Conservation (phyloP, 441 rosid genomes). For the Bocquillonia castaneifolia region DNA sequence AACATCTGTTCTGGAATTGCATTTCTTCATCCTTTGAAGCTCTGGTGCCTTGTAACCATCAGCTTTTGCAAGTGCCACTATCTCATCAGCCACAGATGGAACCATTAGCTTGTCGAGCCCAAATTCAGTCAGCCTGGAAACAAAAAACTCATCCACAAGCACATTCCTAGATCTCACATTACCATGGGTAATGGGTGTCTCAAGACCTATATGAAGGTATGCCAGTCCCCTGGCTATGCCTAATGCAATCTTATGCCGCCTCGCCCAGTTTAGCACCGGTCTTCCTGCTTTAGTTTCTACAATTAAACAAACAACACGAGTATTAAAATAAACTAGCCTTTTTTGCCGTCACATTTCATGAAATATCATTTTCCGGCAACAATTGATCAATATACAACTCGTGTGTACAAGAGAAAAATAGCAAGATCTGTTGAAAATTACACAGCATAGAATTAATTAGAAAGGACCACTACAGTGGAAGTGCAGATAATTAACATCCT, state of each 20-base stretch:
- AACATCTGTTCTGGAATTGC: conserved; percentile 90
- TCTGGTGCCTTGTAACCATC: conserved; percentile 97
- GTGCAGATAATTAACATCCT: neutral
- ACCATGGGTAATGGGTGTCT: conserved; percentile 79
- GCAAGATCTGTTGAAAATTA: neutral
- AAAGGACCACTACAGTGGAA: neutral
- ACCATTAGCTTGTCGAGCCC: conserved; percentile 93
- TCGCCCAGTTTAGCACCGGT: conserved; percentile 81
- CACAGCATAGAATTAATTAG: neutral
- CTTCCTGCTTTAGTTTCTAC: conserved; percentile 74
- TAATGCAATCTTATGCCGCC: conserved; percentile 87
- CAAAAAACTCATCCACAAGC: conserved; percentile 82
- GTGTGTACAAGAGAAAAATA: conserved; percentile 6
- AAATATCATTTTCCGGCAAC: no score
- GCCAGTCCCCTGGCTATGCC: conserved; percentile 85
- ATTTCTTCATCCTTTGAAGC: conserved; percentile 92
- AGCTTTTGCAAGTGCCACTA: conserved; percentile 71
- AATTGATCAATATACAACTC: no score
- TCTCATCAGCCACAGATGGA: conserved; percentile 84
- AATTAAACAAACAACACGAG: conserved; percentile 16
- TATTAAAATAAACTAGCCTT: no score
- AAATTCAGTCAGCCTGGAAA: conserved; percentile 74
- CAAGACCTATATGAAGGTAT: conserved; percentile 76
- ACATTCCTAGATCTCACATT: conserved; percentile 84
- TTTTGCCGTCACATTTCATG: no score